Evolutionary conservation across 2,329 filamentous ascomycete species (phyloP).

Genomic region (Fusarium floridanum): DNA sequence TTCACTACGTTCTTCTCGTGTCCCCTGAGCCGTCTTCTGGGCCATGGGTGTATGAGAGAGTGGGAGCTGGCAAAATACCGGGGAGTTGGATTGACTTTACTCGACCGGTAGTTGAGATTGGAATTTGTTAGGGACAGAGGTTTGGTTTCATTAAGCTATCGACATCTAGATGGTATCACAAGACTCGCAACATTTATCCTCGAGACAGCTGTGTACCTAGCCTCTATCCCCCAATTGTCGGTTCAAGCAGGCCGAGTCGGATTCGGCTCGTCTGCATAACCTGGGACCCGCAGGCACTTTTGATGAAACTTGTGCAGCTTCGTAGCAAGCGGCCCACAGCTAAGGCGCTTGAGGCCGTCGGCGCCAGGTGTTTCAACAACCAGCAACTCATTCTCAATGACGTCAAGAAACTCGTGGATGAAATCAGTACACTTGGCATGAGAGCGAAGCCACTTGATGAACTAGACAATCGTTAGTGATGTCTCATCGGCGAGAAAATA

Average conservation of each 20-base stretch:
- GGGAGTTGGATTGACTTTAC: conserved; percentile 4
- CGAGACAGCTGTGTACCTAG: neutral
- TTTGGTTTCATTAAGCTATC: neutral
- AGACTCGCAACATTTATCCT: neutral
- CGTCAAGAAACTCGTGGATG: conserved; percentile 11
- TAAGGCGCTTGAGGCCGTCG: neutral
- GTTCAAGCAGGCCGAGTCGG: neutral
- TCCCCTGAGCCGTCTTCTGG: neutral
- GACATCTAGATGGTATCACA: neutral
- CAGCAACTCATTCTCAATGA: conserved; percentile 1
- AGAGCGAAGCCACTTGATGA: neutral
- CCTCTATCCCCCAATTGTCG: neutral
- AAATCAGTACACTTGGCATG: conserved; percentile 11
- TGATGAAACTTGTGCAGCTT: neutral
- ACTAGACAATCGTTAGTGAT: conserved; percentile 6
- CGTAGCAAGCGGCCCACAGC: neutral
- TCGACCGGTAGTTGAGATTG: neutral
- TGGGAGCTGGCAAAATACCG: conserved; percentile 6
- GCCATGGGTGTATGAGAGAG: conserved; percentile 1
- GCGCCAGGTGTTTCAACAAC: neutral
- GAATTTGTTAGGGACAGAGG: neutral
- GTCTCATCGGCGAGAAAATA: neutral
- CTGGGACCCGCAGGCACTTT: neutral
- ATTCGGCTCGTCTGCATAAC: neutral
- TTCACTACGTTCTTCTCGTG: conserved; percentile 10